Conservation (phyloP, 768 basidiomycete species). For the Rhodotorula diobovata region DNA sequence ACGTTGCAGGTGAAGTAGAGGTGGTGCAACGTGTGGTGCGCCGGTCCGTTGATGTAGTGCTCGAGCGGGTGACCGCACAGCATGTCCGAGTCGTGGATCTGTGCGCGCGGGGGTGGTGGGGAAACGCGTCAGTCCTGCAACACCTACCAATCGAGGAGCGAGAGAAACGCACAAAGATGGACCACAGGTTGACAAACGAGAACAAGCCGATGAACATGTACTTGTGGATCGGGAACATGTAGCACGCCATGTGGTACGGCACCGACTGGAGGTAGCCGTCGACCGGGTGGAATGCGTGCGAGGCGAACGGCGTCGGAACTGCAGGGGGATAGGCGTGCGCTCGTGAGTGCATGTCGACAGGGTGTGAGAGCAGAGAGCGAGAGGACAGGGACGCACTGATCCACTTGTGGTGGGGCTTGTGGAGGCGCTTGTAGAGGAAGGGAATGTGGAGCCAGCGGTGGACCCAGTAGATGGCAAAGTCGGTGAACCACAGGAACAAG, state of each 20-base stretch:
- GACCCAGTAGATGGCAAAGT: slow-evolving; percentile 94
- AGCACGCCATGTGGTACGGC: slow-evolving; percentile 89
- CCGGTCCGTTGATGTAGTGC: slow-evolving; percentile 90
- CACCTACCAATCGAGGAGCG: neutral
- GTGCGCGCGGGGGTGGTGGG: slow-evolving; percentile 2
- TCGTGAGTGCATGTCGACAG: neutral
- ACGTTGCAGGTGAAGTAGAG: slow-evolving; percentile 93
- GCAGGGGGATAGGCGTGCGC: slow-evolving; percentile 1
- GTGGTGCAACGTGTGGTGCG: slow-evolving; percentile 95
- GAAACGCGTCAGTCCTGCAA: neutral
- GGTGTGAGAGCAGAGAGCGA: neutral
- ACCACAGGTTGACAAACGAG: slow-evolving; percentile 89
- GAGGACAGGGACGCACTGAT: slow-evolving; percentile 60
- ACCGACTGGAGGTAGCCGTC: slow-evolving; percentile 92
- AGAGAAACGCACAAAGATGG: slow-evolving; percentile 63
- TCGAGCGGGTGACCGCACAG: slow-evolving; percentile 84
- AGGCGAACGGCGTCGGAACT: slow-evolving; percentile 97
- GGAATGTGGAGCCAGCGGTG: slow-evolving; percentile 86
- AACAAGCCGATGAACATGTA: slow-evolving; percentile 77
- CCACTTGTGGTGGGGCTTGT: slow-evolving; percentile 99
- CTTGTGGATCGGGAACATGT: slow-evolving; percentile 85
- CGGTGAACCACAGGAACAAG: slow-evolving; percentile 74
- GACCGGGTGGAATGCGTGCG: slow-evolving; percentile 93
- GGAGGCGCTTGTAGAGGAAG: slow-evolving; percentile 75
- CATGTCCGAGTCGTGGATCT: slow-evolving; percentile 99